phyloP scores from a whole-genome alignment of 441 rosid genomes.

The Jatropha podagrica region DNA sequence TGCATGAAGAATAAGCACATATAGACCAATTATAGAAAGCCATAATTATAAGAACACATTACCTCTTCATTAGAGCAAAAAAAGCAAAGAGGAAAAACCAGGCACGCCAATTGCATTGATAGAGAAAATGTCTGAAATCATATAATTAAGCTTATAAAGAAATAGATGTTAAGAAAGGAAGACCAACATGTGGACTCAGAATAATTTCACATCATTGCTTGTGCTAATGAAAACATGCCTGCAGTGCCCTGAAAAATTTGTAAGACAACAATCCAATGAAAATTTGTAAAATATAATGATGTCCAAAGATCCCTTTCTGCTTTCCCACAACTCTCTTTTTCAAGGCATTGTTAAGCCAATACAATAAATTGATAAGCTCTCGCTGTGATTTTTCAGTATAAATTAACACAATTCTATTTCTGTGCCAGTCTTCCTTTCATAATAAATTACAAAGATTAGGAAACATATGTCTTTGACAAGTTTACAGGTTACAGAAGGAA shows the following conservation, averaged over 20 bases:
- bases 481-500: too few species aligned
- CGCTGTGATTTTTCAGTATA: too few species aligned
- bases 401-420: too few species aligned
- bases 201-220: not conserved
- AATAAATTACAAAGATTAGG: too few species aligned
- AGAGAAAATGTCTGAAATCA: not conserved
- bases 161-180: not conserved
- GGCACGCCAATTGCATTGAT: not conserved
- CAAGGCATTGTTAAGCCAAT: too few species aligned
- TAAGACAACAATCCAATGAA: too few species aligned
- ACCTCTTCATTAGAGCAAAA: not conserved
- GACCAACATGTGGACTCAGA: not conserved
- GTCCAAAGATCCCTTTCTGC: too few species aligned
- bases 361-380: too few species aligned
- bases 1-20: constrained; percentile 26
- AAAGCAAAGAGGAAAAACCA: not conserved
- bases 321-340: too few species aligned
- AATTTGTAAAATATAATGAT: not conserved
- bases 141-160: not conserved
- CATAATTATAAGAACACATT: too few species aligned
- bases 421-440: too few species aligned
- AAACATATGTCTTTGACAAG: too few species aligned
- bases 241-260: not conserved
- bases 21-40: not conserved
- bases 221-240: not conserved